phyloP scores from a whole-genome alignment of 129 eudicot genomes.

The Deinandra increscens region DNA sequence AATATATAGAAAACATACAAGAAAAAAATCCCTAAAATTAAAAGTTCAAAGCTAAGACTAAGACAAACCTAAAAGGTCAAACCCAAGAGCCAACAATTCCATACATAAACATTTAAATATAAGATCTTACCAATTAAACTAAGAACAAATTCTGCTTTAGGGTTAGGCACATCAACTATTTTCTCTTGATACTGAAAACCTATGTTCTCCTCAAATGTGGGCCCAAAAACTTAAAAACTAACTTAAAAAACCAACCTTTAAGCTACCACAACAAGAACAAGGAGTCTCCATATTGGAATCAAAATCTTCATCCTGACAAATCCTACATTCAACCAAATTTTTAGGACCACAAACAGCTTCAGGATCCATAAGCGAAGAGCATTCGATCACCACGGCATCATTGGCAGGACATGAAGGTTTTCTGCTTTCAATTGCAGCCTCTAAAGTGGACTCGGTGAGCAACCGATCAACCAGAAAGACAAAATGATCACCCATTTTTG shows the following conservation, averaged over 20 bases:
- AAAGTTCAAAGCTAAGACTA: too few species aligned
- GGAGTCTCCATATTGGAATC: conserved; percentile 91
- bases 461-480: conserved; percentile 88
- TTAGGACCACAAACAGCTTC: conserved; percentile 41
- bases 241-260: conserved; percentile 62
- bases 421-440: conserved; percentile 83
- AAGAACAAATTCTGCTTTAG: not conserved
- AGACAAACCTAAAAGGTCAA: not conserved
- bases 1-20: too few species aligned
- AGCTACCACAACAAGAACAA: conserved; percentile 95
- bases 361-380: conserved; percentile 26
- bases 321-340: conserved; percentile 82
- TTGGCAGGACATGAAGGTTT: conserved; percentile 35
- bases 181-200: not conserved
- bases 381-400: conserved; percentile 35
- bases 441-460: conserved; percentile 88
- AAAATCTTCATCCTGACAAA: conserved; percentile 86
- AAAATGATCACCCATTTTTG: conserved; percentile 86
- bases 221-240: not conserved
- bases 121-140: not conserved
- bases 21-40: too few species aligned
- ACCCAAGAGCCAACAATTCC: not conserved
- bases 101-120: not conserved
- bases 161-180: not conserved
- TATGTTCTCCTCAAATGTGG: not conserved